Percentiles rank a stretch among this genome's conserved stretches.
Evolutionary conservation across 345 rosid species (phyloP).

Genomic region (Eucalyptus camaldulensis): DNA sequence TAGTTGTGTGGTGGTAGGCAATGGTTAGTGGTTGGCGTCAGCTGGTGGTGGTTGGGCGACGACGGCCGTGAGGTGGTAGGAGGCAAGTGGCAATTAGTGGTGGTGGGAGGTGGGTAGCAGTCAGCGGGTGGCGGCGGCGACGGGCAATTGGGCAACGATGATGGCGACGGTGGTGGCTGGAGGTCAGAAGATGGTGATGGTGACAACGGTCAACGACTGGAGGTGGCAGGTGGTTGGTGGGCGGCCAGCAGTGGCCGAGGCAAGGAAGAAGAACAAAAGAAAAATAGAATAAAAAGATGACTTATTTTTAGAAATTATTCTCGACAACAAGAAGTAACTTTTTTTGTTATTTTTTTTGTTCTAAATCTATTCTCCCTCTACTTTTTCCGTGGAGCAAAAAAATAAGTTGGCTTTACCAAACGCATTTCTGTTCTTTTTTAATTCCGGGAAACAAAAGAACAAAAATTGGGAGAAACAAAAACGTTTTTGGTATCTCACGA

Average conservation of each 20-base stretch:
- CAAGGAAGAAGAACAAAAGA: too few relatives aligned
- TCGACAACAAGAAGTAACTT: accelerated
- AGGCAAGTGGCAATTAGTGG: accelerated
- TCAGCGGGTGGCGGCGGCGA: accelerated
- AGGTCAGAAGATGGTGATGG: accelerated
- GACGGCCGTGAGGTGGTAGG: accelerated
- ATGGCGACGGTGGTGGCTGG: accelerated
- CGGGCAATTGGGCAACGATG: accelerated
- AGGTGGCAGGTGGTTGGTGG: too few relatives aligned
- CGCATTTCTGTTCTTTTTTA: accelerated
- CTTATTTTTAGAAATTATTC: too few relatives aligned
- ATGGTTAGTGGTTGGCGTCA: accelerated
- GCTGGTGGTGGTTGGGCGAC: accelerated
- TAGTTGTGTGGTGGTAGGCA: accelerated
- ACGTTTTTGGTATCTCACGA: too few relatives aligned
- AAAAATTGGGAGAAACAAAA: too few relatives aligned
- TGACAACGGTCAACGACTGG: accelerated
- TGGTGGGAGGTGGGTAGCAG: too few relatives aligned
- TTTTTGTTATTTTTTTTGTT: too few relatives aligned
- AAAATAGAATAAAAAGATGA: too few relatives aligned
- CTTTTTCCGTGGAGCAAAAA: accelerated
- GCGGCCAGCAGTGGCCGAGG: accelerated
- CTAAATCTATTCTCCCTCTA: accelerated
- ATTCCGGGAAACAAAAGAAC: accelerated
- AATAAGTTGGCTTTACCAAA: too few relatives aligned